Percentiles rank a stretch among this genome's conserved stretches.
phyloP scores from a whole-genome alignment of 768 basidiomycete species.

The Paxillus ammoniavirescens region DNA sequence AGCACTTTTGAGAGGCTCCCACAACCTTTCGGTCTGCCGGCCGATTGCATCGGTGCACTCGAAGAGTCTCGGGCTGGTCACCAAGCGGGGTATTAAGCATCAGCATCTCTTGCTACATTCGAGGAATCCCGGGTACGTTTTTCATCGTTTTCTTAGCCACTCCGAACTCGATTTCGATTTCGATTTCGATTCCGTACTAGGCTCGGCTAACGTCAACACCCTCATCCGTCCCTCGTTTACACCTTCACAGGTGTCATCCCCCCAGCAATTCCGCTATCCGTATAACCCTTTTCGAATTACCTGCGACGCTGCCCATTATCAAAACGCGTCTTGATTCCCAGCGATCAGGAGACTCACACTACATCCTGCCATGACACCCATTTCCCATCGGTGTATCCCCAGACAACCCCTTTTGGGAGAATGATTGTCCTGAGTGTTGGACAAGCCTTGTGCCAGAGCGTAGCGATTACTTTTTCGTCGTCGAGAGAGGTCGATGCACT shows the following conservation, averaged over 20 bases:
- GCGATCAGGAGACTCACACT: constrained; percentile 1
- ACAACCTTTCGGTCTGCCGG: too few species aligned
- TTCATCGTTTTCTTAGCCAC: too few species aligned
- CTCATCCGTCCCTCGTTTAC: too few species aligned
- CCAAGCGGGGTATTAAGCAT: too few species aligned
- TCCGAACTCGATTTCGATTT: too few species aligned
- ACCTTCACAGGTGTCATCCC: neutral
- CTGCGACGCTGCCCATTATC: neutral
- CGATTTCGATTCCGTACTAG: neutral
- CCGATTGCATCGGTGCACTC: too few species aligned
- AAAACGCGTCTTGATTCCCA: neutral
- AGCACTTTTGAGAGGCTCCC: too few species aligned
- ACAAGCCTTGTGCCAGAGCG: constrained; percentile 54
- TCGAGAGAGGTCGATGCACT: constrained; percentile 19
- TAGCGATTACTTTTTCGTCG: constrained; percentile 53
- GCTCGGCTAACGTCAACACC: too few species aligned
- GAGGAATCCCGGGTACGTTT: too few species aligned
- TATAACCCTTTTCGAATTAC: neutral
- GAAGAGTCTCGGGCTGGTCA: too few species aligned
- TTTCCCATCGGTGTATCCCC: constrained; percentile 41
- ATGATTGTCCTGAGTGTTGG: constrained; percentile 64
- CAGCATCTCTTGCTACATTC: too few species aligned
- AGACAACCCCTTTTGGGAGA: constrained; percentile 58
- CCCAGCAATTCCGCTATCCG: neutral
- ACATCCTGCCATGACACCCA: constrained; percentile 24